Percentiles rank a stretch among this genome's conserved stretches.
Evolutionary conservation across 495 filamentous ascomycete genomes (phyloP).

Genomic region (Trypethelium eluteriae): DNA sequence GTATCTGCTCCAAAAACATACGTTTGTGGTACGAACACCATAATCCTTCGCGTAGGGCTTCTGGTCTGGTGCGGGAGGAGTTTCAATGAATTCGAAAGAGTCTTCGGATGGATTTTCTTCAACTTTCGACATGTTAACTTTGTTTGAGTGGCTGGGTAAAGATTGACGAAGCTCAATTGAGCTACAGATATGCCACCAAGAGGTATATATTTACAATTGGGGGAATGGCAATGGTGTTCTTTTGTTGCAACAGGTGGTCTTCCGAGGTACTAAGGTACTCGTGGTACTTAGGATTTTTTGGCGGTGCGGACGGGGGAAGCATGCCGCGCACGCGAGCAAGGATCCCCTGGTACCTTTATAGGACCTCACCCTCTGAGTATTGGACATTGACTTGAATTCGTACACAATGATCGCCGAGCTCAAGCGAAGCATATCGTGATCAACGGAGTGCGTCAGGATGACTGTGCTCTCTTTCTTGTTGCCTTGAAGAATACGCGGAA

Average conservation of each 20-base stretch:
- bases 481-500: background rate
- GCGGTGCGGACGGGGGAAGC: background rate
- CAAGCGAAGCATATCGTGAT: no score
- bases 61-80: slow-evolving; percentile 55
- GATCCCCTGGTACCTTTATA: no score
- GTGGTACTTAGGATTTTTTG: background rate
- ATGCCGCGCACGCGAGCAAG: no score
- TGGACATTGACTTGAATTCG: no score
- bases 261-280: background rate
- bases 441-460: no score
- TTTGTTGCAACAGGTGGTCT: slow-evolving; percentile 7
- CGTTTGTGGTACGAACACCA: slow-evolving; percentile 66
- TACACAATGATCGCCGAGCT: no score
- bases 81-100: slow-evolving; percentile 67
- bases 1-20: slow-evolving; percentile 36
- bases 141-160: background rate
- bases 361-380: no score
- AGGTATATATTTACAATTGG: background rate
- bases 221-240: background rate
- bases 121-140: background rate
- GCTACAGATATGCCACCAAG: background rate
- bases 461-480: background rate
- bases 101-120: slow-evolving; percentile 41
- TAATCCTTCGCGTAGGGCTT: slow-evolving; percentile 56
- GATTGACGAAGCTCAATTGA: background rate